Evolutionary conservation across 139 green algal genomes (phyloP).

Genomic region (Nannochloris sp.): DNA sequence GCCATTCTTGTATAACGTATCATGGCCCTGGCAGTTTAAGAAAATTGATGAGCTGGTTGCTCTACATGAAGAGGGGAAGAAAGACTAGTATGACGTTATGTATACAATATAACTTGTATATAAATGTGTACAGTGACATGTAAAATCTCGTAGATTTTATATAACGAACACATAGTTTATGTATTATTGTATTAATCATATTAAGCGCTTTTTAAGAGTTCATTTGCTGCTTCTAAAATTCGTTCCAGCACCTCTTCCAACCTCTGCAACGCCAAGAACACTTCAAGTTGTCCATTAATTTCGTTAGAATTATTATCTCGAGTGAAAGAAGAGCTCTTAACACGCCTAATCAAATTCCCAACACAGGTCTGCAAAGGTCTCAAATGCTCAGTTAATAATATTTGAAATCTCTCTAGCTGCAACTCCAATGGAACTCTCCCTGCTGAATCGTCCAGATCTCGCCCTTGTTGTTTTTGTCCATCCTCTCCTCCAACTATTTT

Average conservation of each 20-base stretch:
- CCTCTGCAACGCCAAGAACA: conserved; percentile 13
- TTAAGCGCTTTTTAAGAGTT: not conserved
- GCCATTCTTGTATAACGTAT: conserved; percentile 90
- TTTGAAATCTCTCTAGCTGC: not conserved
- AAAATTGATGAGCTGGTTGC: conserved; percentile 58
- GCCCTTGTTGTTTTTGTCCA: no score
- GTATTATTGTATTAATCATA: not conserved
- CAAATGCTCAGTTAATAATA: no score
- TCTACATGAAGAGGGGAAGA: conserved; percentile 1
- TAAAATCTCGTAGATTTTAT: not conserved
- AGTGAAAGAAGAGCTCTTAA: no score
- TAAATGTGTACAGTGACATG: not conserved
- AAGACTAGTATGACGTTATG: not conserved
- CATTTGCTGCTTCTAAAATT: conserved; percentile 3
- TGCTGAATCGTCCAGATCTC: no score
- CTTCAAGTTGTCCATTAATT: conserved; percentile 1
- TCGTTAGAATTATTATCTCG: no score
- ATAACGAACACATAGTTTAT: not conserved
- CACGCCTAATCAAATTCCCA: no score
- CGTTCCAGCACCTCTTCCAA: conserved; percentile 5
- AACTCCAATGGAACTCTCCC: not conserved
- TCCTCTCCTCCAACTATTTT: no score
- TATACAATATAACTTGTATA: not conserved
- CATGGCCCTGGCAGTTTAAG: conserved; percentile 84
- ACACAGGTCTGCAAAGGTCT: no score